Evolutionary conservation across 2,329 filamentous ascomycete genomes (phyloP).

Genomic region (Aspergillus neotritici): DNA sequence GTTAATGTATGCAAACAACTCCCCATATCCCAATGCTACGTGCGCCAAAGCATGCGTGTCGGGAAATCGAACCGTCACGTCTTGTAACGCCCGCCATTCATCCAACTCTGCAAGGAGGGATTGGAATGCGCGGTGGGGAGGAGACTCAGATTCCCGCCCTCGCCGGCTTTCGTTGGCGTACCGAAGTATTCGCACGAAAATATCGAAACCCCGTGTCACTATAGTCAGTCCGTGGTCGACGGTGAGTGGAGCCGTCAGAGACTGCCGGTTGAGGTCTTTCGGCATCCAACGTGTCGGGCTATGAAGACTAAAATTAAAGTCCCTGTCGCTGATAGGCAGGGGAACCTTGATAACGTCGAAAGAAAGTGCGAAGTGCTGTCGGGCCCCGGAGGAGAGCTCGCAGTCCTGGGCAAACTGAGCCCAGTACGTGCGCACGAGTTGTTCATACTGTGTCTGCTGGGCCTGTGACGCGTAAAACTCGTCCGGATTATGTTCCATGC

Average conservation of each 20-base stretch:
- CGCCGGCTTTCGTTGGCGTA: slow-evolving; percentile 35
- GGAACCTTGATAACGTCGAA: slow-evolving; percentile 35
- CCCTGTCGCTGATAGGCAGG: slow-evolving; percentile 31
- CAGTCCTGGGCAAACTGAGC: slow-evolving; percentile 36
- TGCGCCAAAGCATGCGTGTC: slow-evolving; percentile 31
- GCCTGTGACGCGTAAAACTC: slow-evolving; percentile 29
- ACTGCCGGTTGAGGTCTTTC: slow-evolving; percentile 22
- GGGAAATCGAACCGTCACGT: slow-evolving; percentile 29
- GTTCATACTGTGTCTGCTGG: slow-evolving; percentile 32
- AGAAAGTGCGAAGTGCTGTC: slow-evolving; percentile 34
- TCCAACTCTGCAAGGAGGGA: slow-evolving; percentile 29
- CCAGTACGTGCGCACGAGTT: slow-evolving; percentile 36
- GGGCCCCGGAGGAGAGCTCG: slow-evolving; percentile 32
- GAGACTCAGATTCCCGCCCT: slow-evolving; percentile 7
- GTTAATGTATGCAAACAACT: slow-evolving; percentile 36
- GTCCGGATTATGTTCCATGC: slow-evolving; percentile 32
- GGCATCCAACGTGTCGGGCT: slow-evolving; percentile 24
- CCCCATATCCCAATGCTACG: slow-evolving; percentile 32
- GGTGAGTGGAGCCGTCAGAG: slow-evolving; percentile 17
- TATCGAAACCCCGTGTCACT: slow-evolving; percentile 34
- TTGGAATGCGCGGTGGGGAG: slow-evolving; percentile 24
- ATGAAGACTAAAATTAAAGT: slow-evolving; percentile 29
- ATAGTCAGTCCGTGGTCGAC: slow-evolving; percentile 32
- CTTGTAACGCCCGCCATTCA: slow-evolving; percentile 32
- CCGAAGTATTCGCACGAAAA: slow-evolving; percentile 32